Percentiles rank a stretch among this genome's conserved stretches.
These are phyloP conservation scores for Cicer bijugum DNA, from an alignment of 306 rosid species.

Conservation along the genomic window DNA sequence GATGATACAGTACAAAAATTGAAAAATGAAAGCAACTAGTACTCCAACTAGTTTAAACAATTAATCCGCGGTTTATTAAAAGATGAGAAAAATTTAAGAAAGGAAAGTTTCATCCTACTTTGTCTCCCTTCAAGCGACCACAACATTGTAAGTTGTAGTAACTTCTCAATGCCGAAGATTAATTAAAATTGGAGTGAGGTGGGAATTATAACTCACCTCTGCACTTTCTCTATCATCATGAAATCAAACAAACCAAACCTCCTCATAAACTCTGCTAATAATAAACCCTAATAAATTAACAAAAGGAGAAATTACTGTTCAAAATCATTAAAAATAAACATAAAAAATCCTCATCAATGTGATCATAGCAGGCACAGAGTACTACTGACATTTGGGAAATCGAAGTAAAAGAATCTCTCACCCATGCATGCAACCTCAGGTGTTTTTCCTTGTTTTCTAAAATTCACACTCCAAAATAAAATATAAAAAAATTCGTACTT, in stretches of 20 bases:
- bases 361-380: slow-evolving; percentile 39
- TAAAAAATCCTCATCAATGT: slow-evolving; percentile 29
- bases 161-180: slow-evolving; percentile 4
- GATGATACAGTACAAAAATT: background rate
- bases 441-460: slow-evolving; percentile 27
- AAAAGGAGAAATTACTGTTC: background rate
- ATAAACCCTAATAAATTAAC: background rate
- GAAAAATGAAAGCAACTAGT: background rate
- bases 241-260: background rate
- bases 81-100: slow-evolving; percentile 40
- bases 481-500: too few relatives aligned
- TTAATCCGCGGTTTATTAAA: slow-evolving; percentile 31
- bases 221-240: slow-evolving; percentile 35
- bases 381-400: slow-evolving; percentile 51
- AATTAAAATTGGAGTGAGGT: slow-evolving; percentile 4
- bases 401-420: slow-evolving; percentile 47
- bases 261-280: background rate
- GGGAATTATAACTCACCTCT: slow-evolving; percentile 18
- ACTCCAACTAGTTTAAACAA: background rate
- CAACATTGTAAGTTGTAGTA: slow-evolving; percentile 29
- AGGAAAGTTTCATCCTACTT: slow-evolving; percentile 36
- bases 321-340: background rate
- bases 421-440: slow-evolving; percentile 44
- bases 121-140: slow-evolving; percentile 46
- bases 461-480: background rate